Evolutionary conservation across 805 yeast species (phyloP).

Genomic region (Schizosaccharomyces lindneri): DNA sequence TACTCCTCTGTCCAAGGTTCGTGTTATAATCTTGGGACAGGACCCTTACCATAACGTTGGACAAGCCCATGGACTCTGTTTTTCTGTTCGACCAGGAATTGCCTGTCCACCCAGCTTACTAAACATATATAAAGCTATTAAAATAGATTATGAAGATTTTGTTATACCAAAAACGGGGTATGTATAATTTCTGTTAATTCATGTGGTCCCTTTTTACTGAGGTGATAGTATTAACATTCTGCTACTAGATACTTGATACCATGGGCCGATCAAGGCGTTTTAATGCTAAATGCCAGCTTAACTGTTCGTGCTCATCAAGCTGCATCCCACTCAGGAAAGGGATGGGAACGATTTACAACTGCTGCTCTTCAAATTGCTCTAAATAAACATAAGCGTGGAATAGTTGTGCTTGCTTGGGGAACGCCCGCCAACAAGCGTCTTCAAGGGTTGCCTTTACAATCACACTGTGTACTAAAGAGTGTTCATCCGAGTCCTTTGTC

Average conservation of each 20-base stretch:
- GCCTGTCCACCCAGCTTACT: constrained; percentile 69
- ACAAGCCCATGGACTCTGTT: constrained; percentile 94
- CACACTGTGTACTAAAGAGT: constrained; percentile 30
- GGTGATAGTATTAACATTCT: constrained; percentile 3
- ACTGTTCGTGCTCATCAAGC: constrained; percentile 88
- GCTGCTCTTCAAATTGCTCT: constrained; percentile 32
- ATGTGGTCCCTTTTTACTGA: neutral
- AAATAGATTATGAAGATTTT: constrained; percentile 45
- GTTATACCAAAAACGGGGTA: constrained; percentile 25
- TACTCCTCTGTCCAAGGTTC: constrained; percentile 51
- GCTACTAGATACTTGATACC: constrained; percentile 36
- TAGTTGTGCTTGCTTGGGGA: constrained; percentile 67
- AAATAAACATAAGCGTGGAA: constrained; percentile 21
- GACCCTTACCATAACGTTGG: constrained; percentile 85
- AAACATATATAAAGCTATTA: constrained; percentile 63
- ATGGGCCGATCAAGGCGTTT: constrained; percentile 78
- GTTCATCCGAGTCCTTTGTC: constrained; percentile 93
- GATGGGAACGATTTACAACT: constrained; percentile 84
- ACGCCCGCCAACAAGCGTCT: constrained; percentile 44
- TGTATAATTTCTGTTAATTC: neutral
- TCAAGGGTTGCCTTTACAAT: constrained; percentile 13
- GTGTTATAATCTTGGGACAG: constrained; percentile 72
- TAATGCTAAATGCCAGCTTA: constrained; percentile 62
- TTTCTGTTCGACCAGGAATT: constrained; percentile 66
- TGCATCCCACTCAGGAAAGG: constrained; percentile 67